phyloP scores from a whole-genome alignment of 2,329 filamentous ascomycete species.

The Rhytidhysteron rufulum region DNA sequence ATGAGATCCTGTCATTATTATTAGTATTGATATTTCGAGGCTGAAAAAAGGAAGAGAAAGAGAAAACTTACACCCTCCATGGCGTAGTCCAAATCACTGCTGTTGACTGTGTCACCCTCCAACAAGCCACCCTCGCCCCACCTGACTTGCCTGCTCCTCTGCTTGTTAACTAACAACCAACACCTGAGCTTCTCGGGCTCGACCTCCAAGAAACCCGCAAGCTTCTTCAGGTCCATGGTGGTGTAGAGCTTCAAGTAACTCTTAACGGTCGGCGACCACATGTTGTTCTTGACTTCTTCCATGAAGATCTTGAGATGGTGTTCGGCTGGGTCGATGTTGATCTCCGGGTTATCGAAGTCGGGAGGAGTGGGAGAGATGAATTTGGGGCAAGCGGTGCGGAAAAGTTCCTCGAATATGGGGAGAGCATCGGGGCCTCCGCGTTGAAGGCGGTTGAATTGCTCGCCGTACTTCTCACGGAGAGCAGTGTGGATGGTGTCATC shows the following conservation, averaged over 20 bases:
- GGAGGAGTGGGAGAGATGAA: constrained; percentile 97
- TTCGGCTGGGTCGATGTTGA: constrained; percentile 95
- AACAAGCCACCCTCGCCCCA: constrained; percentile 88
- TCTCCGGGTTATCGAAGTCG: constrained; percentile 93
- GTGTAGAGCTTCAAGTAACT: constrained; percentile 99
- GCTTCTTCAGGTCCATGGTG: constrained; percentile 98
- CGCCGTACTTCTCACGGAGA: constrained; percentile 97
- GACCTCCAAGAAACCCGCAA: constrained; percentile 94
- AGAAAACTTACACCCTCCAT: constrained; percentile 74
- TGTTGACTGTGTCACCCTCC: constrained; percentile 88
- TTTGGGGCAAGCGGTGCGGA: constrained; percentile 96
- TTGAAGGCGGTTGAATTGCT: constrained; percentile 95
- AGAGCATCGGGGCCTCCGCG: constrained; percentile 92
- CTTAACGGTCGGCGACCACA: constrained; percentile 96
- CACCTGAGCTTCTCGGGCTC: constrained; percentile 93
- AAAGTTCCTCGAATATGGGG: constrained; percentile 96
- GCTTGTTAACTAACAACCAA: constrained; percentile 96
- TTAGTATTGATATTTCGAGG: constrained; percentile 21
- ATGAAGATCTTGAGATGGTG: constrained; percentile 98
- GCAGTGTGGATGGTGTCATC: constrained; percentile 99
- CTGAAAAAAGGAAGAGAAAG: neutral
- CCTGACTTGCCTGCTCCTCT: constrained; percentile 92
- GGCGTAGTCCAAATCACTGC: constrained; percentile 94
- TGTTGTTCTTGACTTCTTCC: constrained; percentile 99
- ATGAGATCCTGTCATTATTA: constrained; percentile 70